Conservation (phyloP, 2,329 filamentous ascomycete species). For the Cladosporium cucumerinum region DNA sequence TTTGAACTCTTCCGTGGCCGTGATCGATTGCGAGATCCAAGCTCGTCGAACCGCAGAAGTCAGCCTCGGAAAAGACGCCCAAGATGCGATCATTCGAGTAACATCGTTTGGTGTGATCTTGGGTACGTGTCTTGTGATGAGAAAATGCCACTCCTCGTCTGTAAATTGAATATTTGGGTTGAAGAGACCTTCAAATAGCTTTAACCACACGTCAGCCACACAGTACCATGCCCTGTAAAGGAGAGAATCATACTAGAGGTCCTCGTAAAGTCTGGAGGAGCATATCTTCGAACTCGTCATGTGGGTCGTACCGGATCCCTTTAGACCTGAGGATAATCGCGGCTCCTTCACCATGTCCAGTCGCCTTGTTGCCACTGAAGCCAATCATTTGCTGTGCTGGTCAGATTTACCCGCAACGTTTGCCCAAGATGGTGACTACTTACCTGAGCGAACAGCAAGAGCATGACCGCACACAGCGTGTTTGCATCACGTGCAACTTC, state of each 20-base stretch:
- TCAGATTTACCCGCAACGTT: background rate
- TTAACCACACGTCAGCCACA: background rate
- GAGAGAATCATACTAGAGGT: background rate
- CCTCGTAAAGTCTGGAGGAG: slow-evolving; percentile 1
- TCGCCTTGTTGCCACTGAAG: background rate
- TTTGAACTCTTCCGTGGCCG: background rate
- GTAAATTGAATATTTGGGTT: slow-evolving; percentile 13
- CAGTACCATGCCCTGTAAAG: background rate
- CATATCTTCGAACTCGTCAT: slow-evolving; percentile 9
- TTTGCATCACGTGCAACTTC: slow-evolving; percentile 13
- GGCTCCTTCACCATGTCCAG: slow-evolving; percentile 16
- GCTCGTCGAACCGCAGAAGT: background rate
- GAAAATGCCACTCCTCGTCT: slow-evolving; percentile 7
- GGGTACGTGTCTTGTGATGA: background rate
- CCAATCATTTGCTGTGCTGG: background rate
- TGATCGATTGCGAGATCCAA: background rate
- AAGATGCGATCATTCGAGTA: background rate
- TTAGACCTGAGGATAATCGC: slow-evolving; percentile 5
- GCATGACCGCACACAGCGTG: slow-evolving; percentile 19
- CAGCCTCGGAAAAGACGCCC: background rate
- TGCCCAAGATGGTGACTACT: background rate
- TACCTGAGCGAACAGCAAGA: slow-evolving; percentile 17
- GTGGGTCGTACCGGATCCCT: background rate
- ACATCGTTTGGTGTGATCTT: background rate
- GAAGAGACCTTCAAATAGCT: slow-evolving; percentile 18